Evolutionary conservation across 1,284 basidiomycete species (phyloP), one percentile per base, ranked within the genome.

Genomic region (Pseudozyma pruni): DNA sequence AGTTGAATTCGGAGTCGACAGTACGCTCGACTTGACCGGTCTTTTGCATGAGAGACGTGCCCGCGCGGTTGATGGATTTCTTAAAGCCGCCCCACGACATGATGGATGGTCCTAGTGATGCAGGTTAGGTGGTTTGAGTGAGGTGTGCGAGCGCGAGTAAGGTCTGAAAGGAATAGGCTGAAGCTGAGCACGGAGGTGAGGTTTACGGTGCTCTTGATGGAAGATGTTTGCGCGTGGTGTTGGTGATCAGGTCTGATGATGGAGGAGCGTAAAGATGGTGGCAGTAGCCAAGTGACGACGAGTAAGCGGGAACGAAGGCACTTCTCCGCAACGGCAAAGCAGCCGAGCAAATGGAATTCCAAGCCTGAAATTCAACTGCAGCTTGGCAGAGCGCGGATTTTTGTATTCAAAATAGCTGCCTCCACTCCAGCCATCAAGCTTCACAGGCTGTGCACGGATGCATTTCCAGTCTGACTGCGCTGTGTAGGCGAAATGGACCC

Each of bases 11-110:
- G 55, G 91, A 86, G 84, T 98, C 95, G 25, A 97, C 88, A 0
- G 95, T 98, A 29, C 93, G 87, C 82, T 98, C 95, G 58, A 98
- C 91, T 84, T 98, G 94, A 60, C 94, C 94, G 1, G 94, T 97
- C 88, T 83, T 83, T 62, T 83, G 80, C 82, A 85, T 82, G 75
- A 90, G 86, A 76, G 93, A 93, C 22, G 94, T 98, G 49, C 93
- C 93, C 46, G 93, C 92, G 64, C 94, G 88, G 83, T 93, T 93
- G 61, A 96, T 88, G 27, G 92, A 90, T 86, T 97, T 97, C 86
- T 96, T 95, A 86, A 96, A 91, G 72, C 94, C 80, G 9, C 69
- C 72, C 80, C 80, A 81, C 55, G 79, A 81, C 80, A 81, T 81
- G 45, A 13, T 76, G 40, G 43, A 23, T 11, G 27, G 27, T 7